phyloP scores from a whole-genome alignment of 805 yeast genomes.

The Candida pseudofarinosa region DNA sequence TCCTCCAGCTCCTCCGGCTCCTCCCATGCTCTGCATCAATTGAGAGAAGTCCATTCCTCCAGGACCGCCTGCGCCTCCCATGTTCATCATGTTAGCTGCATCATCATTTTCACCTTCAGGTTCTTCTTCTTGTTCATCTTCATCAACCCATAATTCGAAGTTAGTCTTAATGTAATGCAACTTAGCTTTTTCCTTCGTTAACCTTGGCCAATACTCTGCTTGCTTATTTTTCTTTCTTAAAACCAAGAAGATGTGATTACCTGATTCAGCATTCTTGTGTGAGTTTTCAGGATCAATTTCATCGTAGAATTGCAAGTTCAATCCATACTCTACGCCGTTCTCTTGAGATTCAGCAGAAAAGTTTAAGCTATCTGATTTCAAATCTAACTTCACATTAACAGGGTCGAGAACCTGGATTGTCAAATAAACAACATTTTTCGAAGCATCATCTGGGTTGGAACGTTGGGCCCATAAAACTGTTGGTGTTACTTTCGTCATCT shows the following conservation, averaged over 20 bases:
- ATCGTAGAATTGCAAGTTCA: constrained; percentile 70
- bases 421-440: constrained; percentile 70
- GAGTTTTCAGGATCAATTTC: constrained; percentile 69
- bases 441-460: constrained; percentile 66
- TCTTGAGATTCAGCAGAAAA: constrained; percentile 45
- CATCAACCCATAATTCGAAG: constrained; percentile 97
- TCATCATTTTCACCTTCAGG: constrained; percentile 42
- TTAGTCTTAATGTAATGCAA: constrained; percentile 85
- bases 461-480: constrained; percentile 95
- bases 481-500: constrained; percentile 30
- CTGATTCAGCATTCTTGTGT: constrained; percentile 48
- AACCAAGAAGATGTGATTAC: constrained; percentile 60
- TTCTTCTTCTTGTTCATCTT: constrained; percentile 88
- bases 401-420: constrained; percentile 76
- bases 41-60: constrained; percentile 29
- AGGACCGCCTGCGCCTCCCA: constrained; percentile 18
- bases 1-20: constrained; percentile 34
- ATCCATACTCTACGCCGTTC: constrained; percentile 51
- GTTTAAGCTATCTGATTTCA: constrained; percentile 52
- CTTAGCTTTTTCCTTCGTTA: constrained; percentile 81
- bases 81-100: constrained; percentile 28
- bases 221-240: constrained; percentile 65
- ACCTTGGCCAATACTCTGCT: constrained; percentile 92
- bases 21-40: constrained; percentile 25
- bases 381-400: constrained; percentile 53